Evolutionary conservation across 2,329 filamentous ascomycete genomes (phyloP).

Genomic region (Calonectria pauciramosa): DNA sequence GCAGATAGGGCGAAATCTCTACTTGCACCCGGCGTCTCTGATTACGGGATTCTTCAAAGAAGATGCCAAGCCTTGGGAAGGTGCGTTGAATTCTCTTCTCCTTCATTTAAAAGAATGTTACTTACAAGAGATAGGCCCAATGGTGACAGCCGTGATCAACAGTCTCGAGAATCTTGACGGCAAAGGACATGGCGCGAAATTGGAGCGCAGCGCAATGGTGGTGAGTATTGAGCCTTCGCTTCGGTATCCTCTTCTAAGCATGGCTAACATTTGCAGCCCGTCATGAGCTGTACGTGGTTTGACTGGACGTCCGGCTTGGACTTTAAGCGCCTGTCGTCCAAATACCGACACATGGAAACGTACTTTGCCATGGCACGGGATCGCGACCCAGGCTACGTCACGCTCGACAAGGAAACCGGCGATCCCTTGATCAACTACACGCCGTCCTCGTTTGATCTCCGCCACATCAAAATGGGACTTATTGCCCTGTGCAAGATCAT

Average conservation of each 20-base stretch:
- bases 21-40: constrained; percentile 22
- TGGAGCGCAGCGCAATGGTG: constrained; percentile 19
- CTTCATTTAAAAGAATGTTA: background rate
- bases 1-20: constrained; percentile 26
- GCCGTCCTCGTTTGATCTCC: constrained; percentile 75
- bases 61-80: constrained; percentile 23
- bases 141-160: constrained; percentile 16
- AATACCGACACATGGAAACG: constrained; percentile 9
- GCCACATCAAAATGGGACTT: constrained; percentile 75
- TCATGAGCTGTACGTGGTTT: background rate
- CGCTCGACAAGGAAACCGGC: constrained; percentile 11
- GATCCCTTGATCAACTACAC: constrained; percentile 62
- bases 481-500: constrained; percentile 78
- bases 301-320: constrained; percentile 11
- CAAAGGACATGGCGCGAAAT: constrained; percentile 23
- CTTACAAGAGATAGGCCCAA: background rate
- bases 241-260: background rate
- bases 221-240: background rate
- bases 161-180: constrained; percentile 26
- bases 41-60: constrained; percentile 20
- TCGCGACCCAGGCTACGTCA: constrained; percentile 19
- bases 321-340: constrained; percentile 20
- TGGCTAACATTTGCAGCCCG: background rate
- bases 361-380: constrained; percentile 23
- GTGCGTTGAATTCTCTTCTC: background rate